Conservation (phyloP, 441 rosid species). For the Daphne laureola region DNA sequence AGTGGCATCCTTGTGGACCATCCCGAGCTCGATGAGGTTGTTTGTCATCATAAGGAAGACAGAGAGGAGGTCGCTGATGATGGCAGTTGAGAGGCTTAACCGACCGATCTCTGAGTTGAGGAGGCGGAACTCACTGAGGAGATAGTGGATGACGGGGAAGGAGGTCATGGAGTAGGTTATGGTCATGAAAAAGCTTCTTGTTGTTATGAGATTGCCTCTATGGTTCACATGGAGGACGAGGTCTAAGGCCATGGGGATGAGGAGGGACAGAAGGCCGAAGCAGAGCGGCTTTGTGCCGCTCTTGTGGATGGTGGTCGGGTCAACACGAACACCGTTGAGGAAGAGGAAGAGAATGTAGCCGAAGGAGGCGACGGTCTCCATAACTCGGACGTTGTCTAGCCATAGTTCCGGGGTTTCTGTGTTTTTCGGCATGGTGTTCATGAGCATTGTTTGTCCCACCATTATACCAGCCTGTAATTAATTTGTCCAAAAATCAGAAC, state of each 20-base stretch:
- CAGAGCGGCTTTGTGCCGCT: not conserved
- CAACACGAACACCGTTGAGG: conserved; percentile 11
- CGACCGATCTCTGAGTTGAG: conserved; percentile 29
- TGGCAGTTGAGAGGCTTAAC: conserved; percentile 23
- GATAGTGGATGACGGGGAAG: conserved; percentile 25
- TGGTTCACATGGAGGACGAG: no score
- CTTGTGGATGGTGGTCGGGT: not conserved
- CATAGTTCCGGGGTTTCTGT: no score
- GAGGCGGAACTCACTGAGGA: conserved; percentile 27
- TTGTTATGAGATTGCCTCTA: not conserved
- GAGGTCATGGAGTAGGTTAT: conserved; percentile 9
- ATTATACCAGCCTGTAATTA: no score
- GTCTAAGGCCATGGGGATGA: not conserved
- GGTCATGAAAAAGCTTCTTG: not conserved
- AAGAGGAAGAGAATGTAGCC: conserved; percentile 12
- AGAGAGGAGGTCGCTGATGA: conserved; percentile 18
- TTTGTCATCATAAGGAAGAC: not conserved
- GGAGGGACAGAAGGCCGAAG: not conserved
- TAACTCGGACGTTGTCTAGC: not conserved
- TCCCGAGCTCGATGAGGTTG: no score
- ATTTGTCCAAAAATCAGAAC: no score
- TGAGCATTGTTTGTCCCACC: no score
- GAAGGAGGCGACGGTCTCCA: conserved; percentile 1
- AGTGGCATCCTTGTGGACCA: not conserved
- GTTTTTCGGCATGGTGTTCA: no score